phyloP scores from a whole-genome alignment of 1,139 yeast genomes.

The Ashbya aceris region DNA sequence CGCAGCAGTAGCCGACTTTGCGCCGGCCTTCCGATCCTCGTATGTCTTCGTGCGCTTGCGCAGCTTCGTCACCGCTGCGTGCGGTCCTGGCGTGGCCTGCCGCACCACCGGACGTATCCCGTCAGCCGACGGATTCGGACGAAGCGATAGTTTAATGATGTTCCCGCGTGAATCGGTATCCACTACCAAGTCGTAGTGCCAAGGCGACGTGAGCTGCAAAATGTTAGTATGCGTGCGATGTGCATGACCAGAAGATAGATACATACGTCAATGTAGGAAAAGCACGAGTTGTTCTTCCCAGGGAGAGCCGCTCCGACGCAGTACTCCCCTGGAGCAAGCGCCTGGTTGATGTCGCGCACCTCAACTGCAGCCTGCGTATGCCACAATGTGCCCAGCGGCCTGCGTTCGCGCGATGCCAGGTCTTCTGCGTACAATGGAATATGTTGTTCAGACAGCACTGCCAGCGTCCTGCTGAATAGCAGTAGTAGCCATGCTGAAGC shows the following conservation, averaged over 20 bases:
- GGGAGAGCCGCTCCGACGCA: conserved; percentile 14
- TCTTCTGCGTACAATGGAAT: too few species aligned
- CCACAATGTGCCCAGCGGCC: too few species aligned
- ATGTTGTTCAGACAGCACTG: too few species aligned
- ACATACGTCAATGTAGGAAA: conserved; percentile 16
- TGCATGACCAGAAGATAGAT: not conserved
- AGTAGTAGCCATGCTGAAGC: too few species aligned
- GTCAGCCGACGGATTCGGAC: conserved; percentile 10
- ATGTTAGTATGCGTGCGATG: conserved; percentile 1
- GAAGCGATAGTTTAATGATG: conserved; percentile 14
- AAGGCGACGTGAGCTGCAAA: conserved; percentile 12
- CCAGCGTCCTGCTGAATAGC: too few species aligned
- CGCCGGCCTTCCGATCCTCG: conserved; percentile 19
- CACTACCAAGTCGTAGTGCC: conserved; percentile 17
- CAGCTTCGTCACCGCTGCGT: conserved; percentile 18
- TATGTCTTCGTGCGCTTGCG: conserved; percentile 27
- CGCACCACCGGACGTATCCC: conserved; percentile 13
- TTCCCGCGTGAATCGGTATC: conserved; percentile 12
- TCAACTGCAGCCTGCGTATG: too few species aligned
- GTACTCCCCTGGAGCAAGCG: conserved; percentile 7
- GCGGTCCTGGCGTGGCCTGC: conserved; percentile 16
- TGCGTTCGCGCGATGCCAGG: too few species aligned
- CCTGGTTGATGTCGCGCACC: conserved; percentile 6
- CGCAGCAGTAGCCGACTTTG: conserved; percentile 15
- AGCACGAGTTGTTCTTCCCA: conserved; percentile 15